phyloP scores from a whole-genome alignment of 2,329 filamentous ascomycete genomes.

The Pseudocercospora fijiensis region DNA sequence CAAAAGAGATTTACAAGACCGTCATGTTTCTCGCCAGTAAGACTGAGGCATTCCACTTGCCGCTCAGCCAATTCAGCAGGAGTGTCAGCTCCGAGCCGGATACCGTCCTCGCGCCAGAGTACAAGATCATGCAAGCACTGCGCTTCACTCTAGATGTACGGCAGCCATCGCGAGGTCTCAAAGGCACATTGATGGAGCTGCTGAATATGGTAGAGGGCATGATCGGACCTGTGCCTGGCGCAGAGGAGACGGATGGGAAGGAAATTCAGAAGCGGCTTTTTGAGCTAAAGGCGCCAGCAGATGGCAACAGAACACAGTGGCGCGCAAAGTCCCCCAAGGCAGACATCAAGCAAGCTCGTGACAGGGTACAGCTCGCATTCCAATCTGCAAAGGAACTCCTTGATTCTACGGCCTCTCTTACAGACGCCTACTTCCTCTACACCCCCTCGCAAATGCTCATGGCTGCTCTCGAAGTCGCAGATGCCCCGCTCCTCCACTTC shows the following conservation, averaged over 20 bases:
- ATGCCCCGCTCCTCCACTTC: conserved; percentile 59
- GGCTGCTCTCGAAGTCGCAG: conserved; percentile 72
- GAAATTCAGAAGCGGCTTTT: conserved; percentile 28
- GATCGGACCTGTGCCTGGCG: conserved; percentile 39
- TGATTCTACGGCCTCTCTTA: conserved; percentile 72
- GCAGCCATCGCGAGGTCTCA: conserved; percentile 84
- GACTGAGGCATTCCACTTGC: conserved; percentile 79
- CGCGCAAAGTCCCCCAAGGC: conserved; percentile 8
- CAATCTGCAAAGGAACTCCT: conserved; percentile 69
- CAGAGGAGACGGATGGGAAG: conserved; percentile 20
- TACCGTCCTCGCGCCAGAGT: conserved; percentile 79
- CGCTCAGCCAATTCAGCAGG: conserved; percentile 58
- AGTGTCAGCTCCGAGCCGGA: conserved; percentile 62
- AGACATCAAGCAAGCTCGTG: conserved; percentile 31
- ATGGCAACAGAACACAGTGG: conserved; percentile 28
- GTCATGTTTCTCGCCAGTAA: conserved; percentile 92
- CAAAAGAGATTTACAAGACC: conserved; percentile 82
- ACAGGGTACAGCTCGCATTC: conserved; percentile 64
- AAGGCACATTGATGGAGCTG: conserved; percentile 83
- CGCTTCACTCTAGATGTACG: conserved; percentile 91
- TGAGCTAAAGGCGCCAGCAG: conserved; percentile 19
- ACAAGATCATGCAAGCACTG: conserved; percentile 85
- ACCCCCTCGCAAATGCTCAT: conserved; percentile 94
- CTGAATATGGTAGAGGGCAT: conserved; percentile 65
- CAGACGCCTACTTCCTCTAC: conserved; percentile 96